Evolutionary conservation across 2,329 filamentous ascomycete genomes (phyloP).

Genomic region (Penicillium brevicompactum): DNA sequence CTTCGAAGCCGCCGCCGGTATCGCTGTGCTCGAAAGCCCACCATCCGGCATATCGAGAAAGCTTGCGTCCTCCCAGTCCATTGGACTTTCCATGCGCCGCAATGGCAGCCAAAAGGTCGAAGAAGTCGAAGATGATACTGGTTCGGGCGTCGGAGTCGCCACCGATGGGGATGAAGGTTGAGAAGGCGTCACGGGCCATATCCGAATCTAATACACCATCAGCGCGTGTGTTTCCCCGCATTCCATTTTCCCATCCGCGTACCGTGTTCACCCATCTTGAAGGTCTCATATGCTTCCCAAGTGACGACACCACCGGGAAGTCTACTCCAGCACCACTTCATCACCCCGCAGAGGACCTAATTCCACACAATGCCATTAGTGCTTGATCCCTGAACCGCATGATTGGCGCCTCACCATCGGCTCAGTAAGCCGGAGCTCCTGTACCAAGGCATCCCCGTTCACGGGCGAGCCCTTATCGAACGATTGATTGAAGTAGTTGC

Average conservation of each 20-base stretch:
- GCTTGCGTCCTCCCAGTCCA: slow-evolving; percentile 86
- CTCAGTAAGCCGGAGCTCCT: slow-evolving; percentile 89
- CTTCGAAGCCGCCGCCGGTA: slow-evolving; percentile 87
- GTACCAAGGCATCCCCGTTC: slow-evolving; percentile 70
- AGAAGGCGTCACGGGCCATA: slow-evolving; percentile 89
- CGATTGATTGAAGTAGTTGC: slow-evolving; percentile 81
- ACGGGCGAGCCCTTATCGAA: slow-evolving; percentile 59
- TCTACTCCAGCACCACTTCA: slow-evolving; percentile 99
- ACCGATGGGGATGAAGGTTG: slow-evolving; percentile 92
- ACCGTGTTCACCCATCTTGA: slow-evolving; percentile 93
- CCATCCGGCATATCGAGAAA: slow-evolving; percentile 95
- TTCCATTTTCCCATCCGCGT: slow-evolving; percentile 23
- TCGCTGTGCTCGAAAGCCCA: slow-evolving; percentile 96
- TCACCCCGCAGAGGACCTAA: slow-evolving; percentile 86
- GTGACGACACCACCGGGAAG: slow-evolving; percentile 88
- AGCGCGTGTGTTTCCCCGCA: slow-evolving; percentile 20
- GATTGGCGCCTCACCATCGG: slow-evolving; percentile 70
- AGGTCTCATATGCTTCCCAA: slow-evolving; percentile 96
- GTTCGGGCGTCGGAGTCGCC: slow-evolving; percentile 83
- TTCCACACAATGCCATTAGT: neutral
- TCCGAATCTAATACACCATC: slow-evolving; percentile 69
- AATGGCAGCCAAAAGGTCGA: slow-evolving; percentile 86
- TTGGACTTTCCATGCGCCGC: slow-evolving; percentile 93
- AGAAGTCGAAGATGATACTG: slow-evolving; percentile 93
- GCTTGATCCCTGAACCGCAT: neutral